Evolutionary conservation across 495 filamentous ascomycete species (phyloP).

Genomic region (Cercophora scortea): DNA sequence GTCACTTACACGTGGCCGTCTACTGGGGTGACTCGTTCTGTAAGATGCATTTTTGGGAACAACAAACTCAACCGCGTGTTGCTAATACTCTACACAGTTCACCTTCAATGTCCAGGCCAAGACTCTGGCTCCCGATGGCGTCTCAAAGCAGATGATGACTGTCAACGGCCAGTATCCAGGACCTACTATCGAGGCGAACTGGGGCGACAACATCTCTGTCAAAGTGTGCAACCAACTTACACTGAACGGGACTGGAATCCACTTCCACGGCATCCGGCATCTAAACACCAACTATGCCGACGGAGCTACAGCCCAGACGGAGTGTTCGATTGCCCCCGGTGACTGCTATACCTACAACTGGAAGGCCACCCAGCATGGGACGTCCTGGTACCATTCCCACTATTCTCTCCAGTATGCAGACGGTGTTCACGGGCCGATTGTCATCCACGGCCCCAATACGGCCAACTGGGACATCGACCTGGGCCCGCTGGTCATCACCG

Average conservation of each 20-base stretch:
- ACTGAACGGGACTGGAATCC: slow-evolving; percentile 23
- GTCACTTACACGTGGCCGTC: slow-evolving; percentile 3
- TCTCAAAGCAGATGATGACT: not conserved
- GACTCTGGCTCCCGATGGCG: not conserved
- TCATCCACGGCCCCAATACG: slow-evolving; percentile 44
- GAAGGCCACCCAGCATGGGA: slow-evolving; percentile 36
- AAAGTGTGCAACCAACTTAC: slow-evolving; percentile 38
- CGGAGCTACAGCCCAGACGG: slow-evolving; percentile 31
- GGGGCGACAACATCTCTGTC: slow-evolving; percentile 45
- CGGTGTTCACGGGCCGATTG: slow-evolving; percentile 38
- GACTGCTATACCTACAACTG: slow-evolving; percentile 31
- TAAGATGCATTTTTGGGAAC: not conserved
- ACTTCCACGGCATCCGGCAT: slow-evolving; percentile 43
- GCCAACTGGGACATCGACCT: slow-evolving; percentile 40
- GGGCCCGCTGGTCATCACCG: slow-evolving; percentile 30
- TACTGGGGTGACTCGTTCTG: slow-evolving; percentile 9
- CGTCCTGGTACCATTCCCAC: slow-evolving; percentile 36
- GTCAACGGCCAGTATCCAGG: slow-evolving; percentile 34
- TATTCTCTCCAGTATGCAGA: slow-evolving; percentile 42
- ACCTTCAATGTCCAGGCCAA: not conserved
- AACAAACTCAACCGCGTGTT: not conserved
- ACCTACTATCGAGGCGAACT: slow-evolving; percentile 47
- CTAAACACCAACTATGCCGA: slow-evolving; percentile 12
- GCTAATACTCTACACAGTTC: not conserved
- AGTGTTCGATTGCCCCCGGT: slow-evolving; percentile 37